These are phyloP conservation scores for Saturnispora halmiae DNA, from an alignment of 805 yeast species.

Conservation along the genomic window DNA sequence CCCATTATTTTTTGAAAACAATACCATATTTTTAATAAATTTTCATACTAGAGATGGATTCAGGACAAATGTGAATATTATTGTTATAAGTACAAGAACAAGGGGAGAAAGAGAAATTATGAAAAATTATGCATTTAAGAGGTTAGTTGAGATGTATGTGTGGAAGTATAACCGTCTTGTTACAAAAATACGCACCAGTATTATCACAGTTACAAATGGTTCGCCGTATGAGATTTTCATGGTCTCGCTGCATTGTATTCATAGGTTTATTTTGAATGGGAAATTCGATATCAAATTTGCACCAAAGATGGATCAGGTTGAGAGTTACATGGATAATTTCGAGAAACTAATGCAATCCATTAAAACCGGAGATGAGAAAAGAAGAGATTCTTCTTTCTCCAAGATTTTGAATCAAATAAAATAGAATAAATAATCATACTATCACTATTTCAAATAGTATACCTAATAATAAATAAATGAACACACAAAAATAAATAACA, in stretches of 20 bases:
- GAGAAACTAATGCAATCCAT: constrained; percentile 26
- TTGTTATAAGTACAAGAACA: constrained; percentile 22
- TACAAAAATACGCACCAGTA: constrained; percentile 19
- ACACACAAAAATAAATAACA: too few species aligned
- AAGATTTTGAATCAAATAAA: constrained; percentile 8
- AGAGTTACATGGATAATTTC: constrained; percentile 22
- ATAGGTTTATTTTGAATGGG: constrained; percentile 20
- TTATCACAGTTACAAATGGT: constrained; percentile 16
- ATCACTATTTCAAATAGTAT: neutral
- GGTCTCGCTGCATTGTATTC: constrained; percentile 23
- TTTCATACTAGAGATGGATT: constrained; percentile 17
- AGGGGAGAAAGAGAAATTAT: constrained; percentile 23
- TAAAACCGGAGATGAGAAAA: constrained; percentile 11
- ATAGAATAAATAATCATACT: constrained; percentile 1
- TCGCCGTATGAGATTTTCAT: constrained; percentile 22
- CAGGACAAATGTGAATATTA: constrained; percentile 15
- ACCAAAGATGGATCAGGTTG: constrained; percentile 18
- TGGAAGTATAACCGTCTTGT: constrained; percentile 23
- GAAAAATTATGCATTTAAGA: constrained; percentile 22
- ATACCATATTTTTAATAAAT: constrained; percentile 24
- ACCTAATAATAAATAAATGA: neutral
- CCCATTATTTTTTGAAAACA: constrained; percentile 26
- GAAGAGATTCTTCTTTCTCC: constrained; percentile 13
- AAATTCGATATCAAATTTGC: constrained; percentile 18
- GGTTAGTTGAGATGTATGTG: constrained; percentile 27